Evolutionary conservation across 2,329 filamentous ascomycete genomes (phyloP), one percentile per base, ranked within the genome.

Genomic region (Didymella sp.): DNA sequence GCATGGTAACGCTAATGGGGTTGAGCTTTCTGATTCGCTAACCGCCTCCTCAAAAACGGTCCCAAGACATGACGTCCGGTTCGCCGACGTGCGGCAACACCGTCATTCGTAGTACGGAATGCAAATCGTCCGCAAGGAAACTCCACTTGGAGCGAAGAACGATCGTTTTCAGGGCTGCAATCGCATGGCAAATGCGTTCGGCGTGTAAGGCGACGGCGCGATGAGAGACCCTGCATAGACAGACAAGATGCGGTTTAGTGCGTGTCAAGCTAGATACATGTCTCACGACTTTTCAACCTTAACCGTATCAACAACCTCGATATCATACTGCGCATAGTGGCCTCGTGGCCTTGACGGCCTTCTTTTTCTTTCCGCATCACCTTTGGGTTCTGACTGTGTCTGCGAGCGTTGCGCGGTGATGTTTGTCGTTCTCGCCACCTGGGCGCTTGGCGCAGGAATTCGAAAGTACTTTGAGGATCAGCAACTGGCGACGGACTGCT

Each of bases 381-480:
- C 46, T 46, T 17, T 31, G 47, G 11, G 13, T 42, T 43, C 35
- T 51, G 40, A 15, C n/a, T 35, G n/a, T 49, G 15, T 42, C n/a
- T 42, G 54, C 42, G 35, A 41, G 43, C 43, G 24, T 38, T 33
- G 44, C 31, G 30, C 60, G 57, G 48, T 41, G 33, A 33, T 57
- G 33, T 61, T 60, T 62, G 62, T 65, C 22, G 49, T 65, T 38
- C 49, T 70, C 24, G 61, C 62, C 52, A 51, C 66, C 30, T 73
- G 69, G 68, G 59, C 52, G 12, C 31, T 56, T 25, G 60, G 57
- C 19, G 61, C 57, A 61, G 59, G 49, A 31, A 15, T 61, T 35
- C 66, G 71, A 57, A 41, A 41, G 40, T 54, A 42, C n/a, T 56
- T 47, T 49, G 51, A 56, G 15, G 71, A 73, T 58, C 51, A 41